Conservation (phyloP, 2,329 filamentous ascomycete genomes). For the Colletotrichum theobromicola region DNA sequence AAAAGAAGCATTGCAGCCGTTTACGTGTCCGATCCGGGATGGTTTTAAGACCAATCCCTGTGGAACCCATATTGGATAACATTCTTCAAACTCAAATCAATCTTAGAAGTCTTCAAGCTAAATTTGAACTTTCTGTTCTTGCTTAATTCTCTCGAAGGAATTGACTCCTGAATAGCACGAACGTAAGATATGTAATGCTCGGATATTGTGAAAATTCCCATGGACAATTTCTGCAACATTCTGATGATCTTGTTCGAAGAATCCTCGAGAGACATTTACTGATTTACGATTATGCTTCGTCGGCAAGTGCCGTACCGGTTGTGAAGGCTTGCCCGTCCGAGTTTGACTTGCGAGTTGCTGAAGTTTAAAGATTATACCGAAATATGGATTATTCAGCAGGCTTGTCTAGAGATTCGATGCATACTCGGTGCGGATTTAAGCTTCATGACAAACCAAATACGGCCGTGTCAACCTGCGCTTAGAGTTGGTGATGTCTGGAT, state of each 20-base stretch:
- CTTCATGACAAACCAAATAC: not conserved
- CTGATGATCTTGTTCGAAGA: not conserved
- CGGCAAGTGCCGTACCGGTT: not conserved
- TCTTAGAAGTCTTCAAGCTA: not conserved
- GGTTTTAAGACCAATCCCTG: not conserved
- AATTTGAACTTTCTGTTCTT: not conserved
- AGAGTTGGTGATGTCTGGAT: not conserved
- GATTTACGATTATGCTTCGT: not conserved
- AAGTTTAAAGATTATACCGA: not conserved
- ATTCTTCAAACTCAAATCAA: not conserved
- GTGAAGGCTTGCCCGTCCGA: not conserved
- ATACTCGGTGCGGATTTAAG: not conserved
- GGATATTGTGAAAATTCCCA: not conserved
- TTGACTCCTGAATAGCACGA: not conserved
- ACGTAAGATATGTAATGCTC: fast-evolving
- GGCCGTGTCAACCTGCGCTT: not conserved
- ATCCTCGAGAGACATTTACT: not conserved
- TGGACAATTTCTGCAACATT: not conserved
- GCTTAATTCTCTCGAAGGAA: not conserved
- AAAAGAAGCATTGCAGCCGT: fast-evolving
- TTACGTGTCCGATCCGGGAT: fast-evolving
- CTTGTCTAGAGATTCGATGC: not conserved
- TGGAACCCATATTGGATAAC: not conserved
- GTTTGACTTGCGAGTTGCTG: not conserved
- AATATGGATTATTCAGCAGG: not conserved